Evolutionary conservation across 768 basidiomycete genomes (phyloP), one percentile per base, ranked within the genome.

Genomic region (Guyanaporus albipodus): DNA sequence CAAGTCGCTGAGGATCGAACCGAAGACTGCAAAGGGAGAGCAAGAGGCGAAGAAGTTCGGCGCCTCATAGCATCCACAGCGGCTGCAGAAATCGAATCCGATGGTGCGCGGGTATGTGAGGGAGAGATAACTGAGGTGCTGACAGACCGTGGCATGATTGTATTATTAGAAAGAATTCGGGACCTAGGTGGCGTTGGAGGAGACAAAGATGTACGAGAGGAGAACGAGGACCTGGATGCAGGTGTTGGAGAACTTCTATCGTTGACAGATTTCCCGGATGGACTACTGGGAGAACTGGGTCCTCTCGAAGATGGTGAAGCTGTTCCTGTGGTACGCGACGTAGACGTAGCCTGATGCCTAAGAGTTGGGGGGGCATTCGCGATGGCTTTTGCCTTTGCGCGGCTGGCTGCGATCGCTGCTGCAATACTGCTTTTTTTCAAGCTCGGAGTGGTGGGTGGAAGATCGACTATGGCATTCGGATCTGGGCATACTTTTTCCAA

Each of bases 371-470:
- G 90, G 8, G 88, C 86, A 26, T 75, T 83, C 3, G 90, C 87
- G 50, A 89, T 89, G 18, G 80, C 84, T 58, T 83, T 91, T 14
- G 89, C 88, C 62, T 90, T 94, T 14, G 86, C 89, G 19, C 91
- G 78, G 61, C 87, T 93, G 18, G 92, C 91, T 32, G 92, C 92
- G 57, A 94, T 88, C 19, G 89, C 82, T 8, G 91, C 88, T 32
- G 88, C 85, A 45, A 93, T 73, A 48, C 88, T 90, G 36, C 79
- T 80, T 66, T 92, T 92, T 70, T 91, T 92, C 43, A 66, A 64
- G 43, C 64, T 68, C 41, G 78, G 79, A 14, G 85, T 79, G 8
- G 78, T 78, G 3, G 77, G 73, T 24, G 75, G 69, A 21, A 73
- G 60, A 21, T 60, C 53, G 11, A 68, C 69, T 17, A 73, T 54